Base-by-base conservation (phyloP, 192 early-diverging fungal species). In the Geosiphon pyriformis region DNA sequence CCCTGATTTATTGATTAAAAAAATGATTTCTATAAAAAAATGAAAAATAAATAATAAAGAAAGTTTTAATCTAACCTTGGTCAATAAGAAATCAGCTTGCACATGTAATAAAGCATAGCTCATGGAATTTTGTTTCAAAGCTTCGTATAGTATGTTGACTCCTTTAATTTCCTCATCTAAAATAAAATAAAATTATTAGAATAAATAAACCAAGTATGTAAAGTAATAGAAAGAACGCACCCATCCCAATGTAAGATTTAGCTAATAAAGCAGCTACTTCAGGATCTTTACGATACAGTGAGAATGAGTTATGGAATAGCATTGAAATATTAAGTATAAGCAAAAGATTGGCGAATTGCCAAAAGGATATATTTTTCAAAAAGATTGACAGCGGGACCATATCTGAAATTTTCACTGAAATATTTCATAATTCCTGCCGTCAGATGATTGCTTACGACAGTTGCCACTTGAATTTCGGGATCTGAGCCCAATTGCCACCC, bases 391-490 rank as follows among this genome's bases (percentile, higher is more conserved):
- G 90, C 94, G 70, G 90, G 87, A 22, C 76, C 83, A 67, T 80
- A 87, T 34, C 97, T 82, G 66, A 92, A 91, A 23, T 86, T 86
- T 31, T 93, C 88, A 17, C 74, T 74, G 75, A 98, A 99, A 67
- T 97, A 98, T 70, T 90, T 87, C 80, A 93, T 81, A 7, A 98
- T 78, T 4, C 89, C 97, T 46, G 93, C 87, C 1, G 88, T 87
- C 57, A 99, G 71, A 68, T 93, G 90, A 73, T 99, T 99, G 63
- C 85, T 87, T 58, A 88, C 87, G 23, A 81, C 84, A 11, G 94
- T 94, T 4, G 96, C 92, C n/a, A 92, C 83, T 75, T 99, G 97
- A 42, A 96, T 90, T 68, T 96, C 93, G 8, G 94, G 88, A 29
- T 88, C 89, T 25, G 92, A 92, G 18, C 97, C 97, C 25, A 99